Conservation (phyloP, 805 yeast genomes). For the Torulaspora delbrueckii region DNA sequence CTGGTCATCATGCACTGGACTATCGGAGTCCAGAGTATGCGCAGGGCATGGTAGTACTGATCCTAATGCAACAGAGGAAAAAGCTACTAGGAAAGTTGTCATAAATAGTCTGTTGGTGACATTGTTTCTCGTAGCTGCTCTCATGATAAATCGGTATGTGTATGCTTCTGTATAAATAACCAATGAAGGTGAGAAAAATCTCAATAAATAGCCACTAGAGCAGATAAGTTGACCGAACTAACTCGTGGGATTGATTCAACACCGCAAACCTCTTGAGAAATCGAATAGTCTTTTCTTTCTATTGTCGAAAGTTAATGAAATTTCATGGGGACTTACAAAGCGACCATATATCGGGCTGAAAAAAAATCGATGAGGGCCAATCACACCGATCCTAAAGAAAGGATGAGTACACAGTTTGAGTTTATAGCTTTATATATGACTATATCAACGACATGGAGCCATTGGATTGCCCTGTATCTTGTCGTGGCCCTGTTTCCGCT, state of each 20-base stretch:
- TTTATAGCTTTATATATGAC: not conserved
- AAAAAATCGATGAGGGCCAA: slow-evolving; percentile 1
- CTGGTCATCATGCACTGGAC: slow-evolving; percentile 30
- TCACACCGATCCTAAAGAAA: not conserved
- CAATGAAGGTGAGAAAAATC: not conserved
- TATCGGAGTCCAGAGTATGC: slow-evolving; percentile 39
- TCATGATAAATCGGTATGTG: slow-evolving; percentile 29
- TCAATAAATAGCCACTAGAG: not conserved
- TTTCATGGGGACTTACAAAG: not conserved
- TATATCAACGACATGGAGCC: slow-evolving; percentile 4
- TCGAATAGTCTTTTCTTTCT: not conserved
- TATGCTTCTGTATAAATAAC: not conserved
- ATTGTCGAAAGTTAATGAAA: not conserved
- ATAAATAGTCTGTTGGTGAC: slow-evolving; percentile 51
- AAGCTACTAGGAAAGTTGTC: slow-evolving; percentile 59
- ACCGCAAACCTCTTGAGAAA: not conserved
- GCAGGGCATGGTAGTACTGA: slow-evolving; percentile 43
- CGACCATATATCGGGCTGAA: slow-evolving; percentile 3
- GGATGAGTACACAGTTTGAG: not conserved
- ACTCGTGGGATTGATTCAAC: not conserved
- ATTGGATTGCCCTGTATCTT: not conserved
- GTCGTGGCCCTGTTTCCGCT: not conserved
- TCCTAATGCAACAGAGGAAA: slow-evolving; percentile 42
- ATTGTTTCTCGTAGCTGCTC: slow-evolving; percentile 50
- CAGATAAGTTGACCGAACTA: not conserved